These are phyloP conservation scores for Helichrysum umbraculigerum DNA, from an alignment of 129 eudicot species.

Conservation along the genomic window DNA sequence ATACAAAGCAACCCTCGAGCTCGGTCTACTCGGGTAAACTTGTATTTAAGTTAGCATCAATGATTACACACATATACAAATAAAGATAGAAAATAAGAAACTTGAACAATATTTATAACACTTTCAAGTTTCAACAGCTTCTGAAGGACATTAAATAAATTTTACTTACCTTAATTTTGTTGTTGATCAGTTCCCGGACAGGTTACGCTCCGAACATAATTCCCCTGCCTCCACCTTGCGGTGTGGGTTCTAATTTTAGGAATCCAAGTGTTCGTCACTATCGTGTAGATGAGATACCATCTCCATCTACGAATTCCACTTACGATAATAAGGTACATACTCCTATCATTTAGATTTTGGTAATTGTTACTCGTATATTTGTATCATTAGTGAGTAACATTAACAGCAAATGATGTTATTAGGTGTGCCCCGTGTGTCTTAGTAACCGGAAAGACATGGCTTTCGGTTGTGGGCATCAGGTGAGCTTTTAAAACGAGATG, in stretches of 20 bases:
- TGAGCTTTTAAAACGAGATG: conserved; percentile 12
- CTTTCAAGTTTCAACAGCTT: background rate
- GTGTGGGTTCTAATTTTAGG: conserved; percentile 27
- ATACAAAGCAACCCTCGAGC: conserved; percentile 74
- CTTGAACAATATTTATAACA: background rate
- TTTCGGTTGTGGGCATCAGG: conserved; percentile 84
- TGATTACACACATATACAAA: background rate
- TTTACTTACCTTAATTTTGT: background rate
- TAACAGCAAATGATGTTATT: conserved; percentile 1
- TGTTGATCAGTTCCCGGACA: conserved; percentile 35
- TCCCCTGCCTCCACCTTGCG: conserved; percentile 63
- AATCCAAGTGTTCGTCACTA: conserved; percentile 20
- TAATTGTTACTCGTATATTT: background rate
- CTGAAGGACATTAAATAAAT: background rate
- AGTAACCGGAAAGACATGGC: conserved; percentile 58
- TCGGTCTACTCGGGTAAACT: conserved; percentile 59
- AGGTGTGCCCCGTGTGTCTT: conserved; percentile 63
- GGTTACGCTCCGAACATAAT: conserved; percentile 43
- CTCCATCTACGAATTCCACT: conserved; percentile 43
- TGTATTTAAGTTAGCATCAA: background rate
- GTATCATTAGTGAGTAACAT: background rate
- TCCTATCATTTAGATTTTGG: background rate
- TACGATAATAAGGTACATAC: conserved; percentile 48
- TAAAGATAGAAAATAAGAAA: background rate
- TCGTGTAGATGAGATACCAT: conserved; percentile 25